Conservation (phyloP, 163 green algal species). For the Scenedesmus sp. region DNA sequence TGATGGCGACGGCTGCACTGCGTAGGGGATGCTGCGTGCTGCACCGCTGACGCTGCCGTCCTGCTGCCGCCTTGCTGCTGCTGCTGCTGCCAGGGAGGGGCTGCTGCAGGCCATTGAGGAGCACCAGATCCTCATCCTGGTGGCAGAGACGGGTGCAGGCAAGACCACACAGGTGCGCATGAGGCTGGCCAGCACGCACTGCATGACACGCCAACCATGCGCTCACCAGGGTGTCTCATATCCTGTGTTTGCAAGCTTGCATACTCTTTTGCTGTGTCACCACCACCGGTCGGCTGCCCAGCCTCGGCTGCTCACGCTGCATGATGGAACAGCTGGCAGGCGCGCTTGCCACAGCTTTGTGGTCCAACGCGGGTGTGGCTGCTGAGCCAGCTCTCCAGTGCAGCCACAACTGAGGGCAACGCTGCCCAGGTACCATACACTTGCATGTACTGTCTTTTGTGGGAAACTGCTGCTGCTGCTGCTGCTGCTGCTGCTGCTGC, state of each 20-base stretch:
- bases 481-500: neutral
- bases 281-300: too few species aligned
- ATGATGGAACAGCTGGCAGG: too few species aligned
- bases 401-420: neutral
- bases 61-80: neutral
- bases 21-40: neutral
- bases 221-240: too few species aligned
- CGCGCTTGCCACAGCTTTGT: too few species aligned
- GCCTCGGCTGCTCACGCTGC: too few species aligned
- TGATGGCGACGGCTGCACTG: too few species aligned
- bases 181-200: too few species aligned
- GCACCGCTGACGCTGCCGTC: neutral
- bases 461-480: neutral
- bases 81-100: constrained; percentile 60
- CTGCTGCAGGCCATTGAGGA: constrained; percentile 88
- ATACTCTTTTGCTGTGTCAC: too few species aligned
- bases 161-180: constrained; percentile 96
- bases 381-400: too few species aligned
- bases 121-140: constrained; percentile 97
- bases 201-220: too few species aligned
- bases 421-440: neutral
- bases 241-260: too few species aligned
- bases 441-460: neutral
- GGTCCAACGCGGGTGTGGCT: too few species aligned
- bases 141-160: constrained; percentile 97